Evolutionary conservation across 176 grass and related monocot species (phyloP).

Genomic region (Avena eriantha): DNA sequence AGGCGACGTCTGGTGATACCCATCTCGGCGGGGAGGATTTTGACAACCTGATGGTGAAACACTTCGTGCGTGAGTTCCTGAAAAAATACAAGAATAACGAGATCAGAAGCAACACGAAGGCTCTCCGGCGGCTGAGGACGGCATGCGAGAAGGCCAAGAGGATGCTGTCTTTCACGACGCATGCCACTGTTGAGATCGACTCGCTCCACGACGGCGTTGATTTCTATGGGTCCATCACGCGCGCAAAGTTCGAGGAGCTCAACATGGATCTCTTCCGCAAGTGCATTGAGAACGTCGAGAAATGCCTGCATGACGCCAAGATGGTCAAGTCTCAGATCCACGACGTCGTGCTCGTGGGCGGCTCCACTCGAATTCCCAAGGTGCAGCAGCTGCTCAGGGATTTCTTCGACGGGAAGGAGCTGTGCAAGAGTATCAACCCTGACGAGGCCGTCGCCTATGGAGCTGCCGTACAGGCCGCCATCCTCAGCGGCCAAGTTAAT

Average conservation of each 20-base stretch:
- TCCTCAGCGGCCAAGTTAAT: neutral
- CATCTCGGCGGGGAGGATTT: conserved; percentile 91
- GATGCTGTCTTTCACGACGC: conserved; percentile 77
- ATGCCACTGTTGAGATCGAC: conserved; percentile 70
- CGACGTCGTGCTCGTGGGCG: conserved; percentile 67
- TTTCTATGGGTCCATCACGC: conserved; percentile 65
- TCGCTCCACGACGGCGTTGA: conserved; percentile 64
- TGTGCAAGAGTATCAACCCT: conserved; percentile 89
- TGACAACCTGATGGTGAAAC: conserved; percentile 81
- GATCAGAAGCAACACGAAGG: conserved; percentile 70
- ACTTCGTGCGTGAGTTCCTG: conserved; percentile 86
- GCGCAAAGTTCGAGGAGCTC: conserved; percentile 74
- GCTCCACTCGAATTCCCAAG: conserved; percentile 76
- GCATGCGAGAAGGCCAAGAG: conserved; percentile 83
- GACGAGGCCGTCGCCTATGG: conserved; percentile 85
- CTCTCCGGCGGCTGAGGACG: conserved; percentile 49
- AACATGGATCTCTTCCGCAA: conserved; percentile 77
- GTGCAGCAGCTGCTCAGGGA: conserved; percentile 78
- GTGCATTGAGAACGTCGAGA: conserved; percentile 79
- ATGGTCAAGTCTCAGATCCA: conserved; percentile 66
- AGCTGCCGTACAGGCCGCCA: conserved; percentile 62
- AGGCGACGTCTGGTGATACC: conserved; percentile 79
- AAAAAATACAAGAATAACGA: conserved; percentile 77
- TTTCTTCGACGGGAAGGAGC: conserved; percentile 76
- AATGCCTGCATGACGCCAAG: conserved; percentile 72